Evolutionary conservation across 495 filamentous ascomycete species (phyloP).

Genomic region (Lophium mytilinum): DNA sequence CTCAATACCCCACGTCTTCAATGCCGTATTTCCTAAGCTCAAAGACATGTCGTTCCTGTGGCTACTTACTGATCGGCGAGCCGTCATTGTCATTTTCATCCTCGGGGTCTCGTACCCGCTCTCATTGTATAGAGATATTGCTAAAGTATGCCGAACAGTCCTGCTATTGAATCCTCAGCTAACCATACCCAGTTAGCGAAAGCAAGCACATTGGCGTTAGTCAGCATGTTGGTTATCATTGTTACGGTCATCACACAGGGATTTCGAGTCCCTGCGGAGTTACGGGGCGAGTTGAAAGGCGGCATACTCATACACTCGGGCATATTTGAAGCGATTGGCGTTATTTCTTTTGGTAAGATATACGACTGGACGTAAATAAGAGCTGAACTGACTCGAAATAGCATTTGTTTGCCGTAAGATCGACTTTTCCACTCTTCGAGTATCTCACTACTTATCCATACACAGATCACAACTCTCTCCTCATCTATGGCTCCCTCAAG

Average conservation of each 20-base stretch:
- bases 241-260: conserved; percentile 84
- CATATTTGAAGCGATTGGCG: conserved; percentile 90
- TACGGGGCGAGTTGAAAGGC: conserved; percentile 58
- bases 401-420: conserved; percentile 76
- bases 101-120: conserved; percentile 84
- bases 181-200: conserved; percentile 65
- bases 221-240: conserved; percentile 87
- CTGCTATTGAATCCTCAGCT: conserved; percentile 16
- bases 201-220: conserved; percentile 81
- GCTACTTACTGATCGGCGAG: conserved; percentile 69
- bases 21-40: conserved; percentile 71
- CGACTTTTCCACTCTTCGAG: conserved; percentile 6
- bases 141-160: conserved; percentile 57
- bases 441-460: conserved; percentile 11
- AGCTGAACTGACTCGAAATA: conserved; percentile 37
- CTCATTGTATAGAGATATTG: conserved; percentile 90
- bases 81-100: conserved; percentile 77
- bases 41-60: conserved; percentile 65
- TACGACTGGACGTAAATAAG: neutral
- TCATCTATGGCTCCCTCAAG: conserved; percentile 94
- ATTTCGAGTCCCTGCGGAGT: conserved; percentile 57
- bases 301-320: conserved; percentile 68
- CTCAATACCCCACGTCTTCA: conserved; percentile 82
- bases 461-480: conserved; percentile 83
- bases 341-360: conserved; percentile 84